phyloP scores from a whole-genome alignment of 2,329 filamentous ascomycete genomes.

The Neopestalotiopsis sp. region DNA sequence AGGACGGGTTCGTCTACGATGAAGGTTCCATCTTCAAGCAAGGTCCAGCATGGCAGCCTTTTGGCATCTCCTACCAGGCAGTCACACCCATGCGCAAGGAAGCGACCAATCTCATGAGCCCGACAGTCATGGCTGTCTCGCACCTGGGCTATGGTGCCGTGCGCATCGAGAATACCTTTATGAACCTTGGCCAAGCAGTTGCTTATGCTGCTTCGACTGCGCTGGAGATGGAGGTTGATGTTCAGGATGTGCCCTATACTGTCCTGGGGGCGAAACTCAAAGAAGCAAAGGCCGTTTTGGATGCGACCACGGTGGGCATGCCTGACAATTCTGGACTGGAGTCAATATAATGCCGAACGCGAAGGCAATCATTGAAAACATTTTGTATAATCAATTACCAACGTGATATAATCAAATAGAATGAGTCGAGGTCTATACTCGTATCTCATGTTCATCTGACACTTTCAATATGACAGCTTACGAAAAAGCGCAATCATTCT shows the following conservation, averaged over 20 bases:
- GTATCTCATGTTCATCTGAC: no score
- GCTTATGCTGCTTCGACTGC: slow-evolving; percentile 18
- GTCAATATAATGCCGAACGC: no score
- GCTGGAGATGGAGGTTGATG: background rate
- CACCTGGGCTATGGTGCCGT: slow-evolving; percentile 20
- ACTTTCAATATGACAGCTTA: no score
- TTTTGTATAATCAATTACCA: no score
- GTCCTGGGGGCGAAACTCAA: background rate
- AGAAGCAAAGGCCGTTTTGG: background rate
- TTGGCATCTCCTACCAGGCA: slow-evolving; percentile 23
- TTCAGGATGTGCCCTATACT: slow-evolving; percentile 11
- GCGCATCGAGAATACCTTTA: slow-evolving; percentile 15
- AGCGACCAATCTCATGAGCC: slow-evolving; percentile 20
- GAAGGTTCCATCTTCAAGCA: slow-evolving; percentile 29
- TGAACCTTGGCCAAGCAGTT: slow-evolving; percentile 16
- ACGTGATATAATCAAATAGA: no score
- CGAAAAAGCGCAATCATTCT: no score
- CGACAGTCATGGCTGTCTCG: slow-evolving; percentile 21
- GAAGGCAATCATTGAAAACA: no score
- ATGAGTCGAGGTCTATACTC: no score
- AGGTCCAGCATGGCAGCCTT: slow-evolving; percentile 23
- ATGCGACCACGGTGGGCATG: background rate
- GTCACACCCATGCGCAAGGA: slow-evolving; percentile 21
- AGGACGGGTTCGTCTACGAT: slow-evolving; percentile 25
- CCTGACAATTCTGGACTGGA: background rate